Evolutionary conservation across 495 filamentous ascomycete genomes (phyloP).

Genomic region (Mytilinidion resinicola): DNA sequence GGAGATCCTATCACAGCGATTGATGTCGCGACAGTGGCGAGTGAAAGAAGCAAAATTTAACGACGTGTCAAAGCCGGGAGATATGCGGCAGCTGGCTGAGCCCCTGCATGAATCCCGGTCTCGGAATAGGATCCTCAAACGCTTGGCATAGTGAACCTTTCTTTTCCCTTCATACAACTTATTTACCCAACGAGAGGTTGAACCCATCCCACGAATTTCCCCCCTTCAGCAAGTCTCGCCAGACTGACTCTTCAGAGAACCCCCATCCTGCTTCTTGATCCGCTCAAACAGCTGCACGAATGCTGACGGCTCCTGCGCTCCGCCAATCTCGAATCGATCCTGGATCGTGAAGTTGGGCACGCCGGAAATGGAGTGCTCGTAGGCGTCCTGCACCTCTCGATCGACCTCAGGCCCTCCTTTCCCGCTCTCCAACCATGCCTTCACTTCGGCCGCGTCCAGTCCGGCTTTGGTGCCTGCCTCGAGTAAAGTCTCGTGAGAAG

Average conservation of each 20-base stretch:
- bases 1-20: background rate
- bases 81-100: background rate
- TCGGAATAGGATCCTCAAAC: background rate
- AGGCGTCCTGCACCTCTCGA: slow-evolving; percentile 56
- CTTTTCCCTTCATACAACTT: too few relatives aligned
- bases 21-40: background rate
- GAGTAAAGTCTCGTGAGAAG: slow-evolving; percentile 51
- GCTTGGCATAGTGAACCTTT: background rate
- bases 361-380: slow-evolving; percentile 52
- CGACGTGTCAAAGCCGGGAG: background rate
- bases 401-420: slow-evolving; percentile 65
- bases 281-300: slow-evolving; percentile 36
- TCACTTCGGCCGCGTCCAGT: slow-evolving; percentile 52
- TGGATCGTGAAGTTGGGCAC: slow-evolving; percentile 65
- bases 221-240: background rate
- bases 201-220: too few relatives aligned
- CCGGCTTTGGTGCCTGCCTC: slow-evolving; percentile 59
- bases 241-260: background rate
- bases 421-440: slow-evolving; percentile 56
- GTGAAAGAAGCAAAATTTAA: slow-evolving; percentile 2
- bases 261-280: slow-evolving; percentile 30
- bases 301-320: slow-evolving; percentile 36
- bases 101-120: background rate
- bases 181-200: too few relatives aligned
- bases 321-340: slow-evolving; percentile 32